Percentiles rank a stretch among this genome's conserved stretches.
Evolutionary conservation across 331 rosid species (phyloP).

Genomic region (Pyrus hybrid): DNA sequence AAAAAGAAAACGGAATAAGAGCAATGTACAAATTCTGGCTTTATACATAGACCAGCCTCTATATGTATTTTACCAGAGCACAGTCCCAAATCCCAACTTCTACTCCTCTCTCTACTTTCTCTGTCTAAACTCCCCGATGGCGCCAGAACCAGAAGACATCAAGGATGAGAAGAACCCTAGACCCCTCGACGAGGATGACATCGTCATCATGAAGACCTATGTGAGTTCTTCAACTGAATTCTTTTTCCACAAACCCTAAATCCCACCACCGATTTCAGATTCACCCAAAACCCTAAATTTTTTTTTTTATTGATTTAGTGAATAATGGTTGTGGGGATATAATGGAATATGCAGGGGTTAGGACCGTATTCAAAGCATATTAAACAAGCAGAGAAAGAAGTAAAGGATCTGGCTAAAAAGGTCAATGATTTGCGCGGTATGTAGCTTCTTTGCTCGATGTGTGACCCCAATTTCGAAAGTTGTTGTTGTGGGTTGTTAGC

Average conservation of each 20-base stretch:
- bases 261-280: not conserved
- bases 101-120: not conserved
- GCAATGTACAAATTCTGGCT: too few species aligned
- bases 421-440: conserved; percentile 84
- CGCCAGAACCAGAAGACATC: conserved; percentile 70
- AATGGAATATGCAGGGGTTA: conserved; percentile 53
- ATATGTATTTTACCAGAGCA: not conserved
- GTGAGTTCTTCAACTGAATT: conserved; percentile 21
- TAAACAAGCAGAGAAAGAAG: conserved; percentile 79
- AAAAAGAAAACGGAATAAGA: too few species aligned
- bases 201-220: conserved; percentile 96
- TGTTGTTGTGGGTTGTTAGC: not conserved
- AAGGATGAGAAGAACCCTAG: conserved; percentile 98
- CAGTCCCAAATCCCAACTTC: not conserved
- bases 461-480: not conserved
- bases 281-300: not conserved
- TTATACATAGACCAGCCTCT: too few species aligned
- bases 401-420: conserved; percentile 90
- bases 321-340: not conserved
- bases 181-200: conserved; percentile 95
- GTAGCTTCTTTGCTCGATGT: conserved; percentile 3
- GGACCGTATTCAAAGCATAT: conserved; percentile 87
- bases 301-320: too few species aligned
- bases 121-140: conserved; percentile 32
- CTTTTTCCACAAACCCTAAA: conserved; percentile 27